Evolutionary conservation across 2,329 filamentous ascomycete genomes (phyloP), one percentile per base, ranked within the genome.

Genomic region (Fusarium scirpi): DNA sequence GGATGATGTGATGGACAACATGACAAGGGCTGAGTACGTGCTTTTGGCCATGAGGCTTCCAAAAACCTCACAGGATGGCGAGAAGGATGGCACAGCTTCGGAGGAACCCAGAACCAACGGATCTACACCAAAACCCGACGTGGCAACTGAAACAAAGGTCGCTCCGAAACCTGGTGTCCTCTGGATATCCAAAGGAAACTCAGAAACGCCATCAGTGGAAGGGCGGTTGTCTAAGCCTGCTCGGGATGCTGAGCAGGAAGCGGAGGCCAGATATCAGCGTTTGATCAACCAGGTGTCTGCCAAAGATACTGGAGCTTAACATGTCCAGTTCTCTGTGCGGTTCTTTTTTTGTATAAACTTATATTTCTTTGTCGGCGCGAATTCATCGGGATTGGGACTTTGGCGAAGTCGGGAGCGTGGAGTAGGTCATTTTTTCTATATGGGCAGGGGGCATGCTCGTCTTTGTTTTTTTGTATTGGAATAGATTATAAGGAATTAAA

Each of bases 1-100:
- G 90, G 87, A 91, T 74, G 87, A 91, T 73, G 82, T 92, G 8
- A 91, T 92, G 89, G 86, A 88, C 63, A 90, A 87, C 67, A 90
- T 89, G 85, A 91, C 89, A 11, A 84, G 90, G 34, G 89, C 89
- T 16, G 89, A 91, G 77, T 91, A 91, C 73, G 83, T 91, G 6
- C 79, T 91, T 24, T 80, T 92, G 29, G 90, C 90, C 13, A 91
- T 91, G 89, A 85, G 89, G 49, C 81, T 92, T 16, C 89, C 89
- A 1, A 84, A 84, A 51, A 78, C 67, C 18, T 68, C 67, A 9
- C 71, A 74, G 25, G 77, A 79, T 5, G 72, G 74, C n/a, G 78
- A 80, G 3, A 77, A 76, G 34, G 77, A 79, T 13, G 71, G 70
- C 8, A 66, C 58, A 13, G 61, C 58, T 22, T 62, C 63, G 6